phyloP scores from a whole-genome alignment of 305 asterid species.

The Solanum aculeatissimum region DNA sequence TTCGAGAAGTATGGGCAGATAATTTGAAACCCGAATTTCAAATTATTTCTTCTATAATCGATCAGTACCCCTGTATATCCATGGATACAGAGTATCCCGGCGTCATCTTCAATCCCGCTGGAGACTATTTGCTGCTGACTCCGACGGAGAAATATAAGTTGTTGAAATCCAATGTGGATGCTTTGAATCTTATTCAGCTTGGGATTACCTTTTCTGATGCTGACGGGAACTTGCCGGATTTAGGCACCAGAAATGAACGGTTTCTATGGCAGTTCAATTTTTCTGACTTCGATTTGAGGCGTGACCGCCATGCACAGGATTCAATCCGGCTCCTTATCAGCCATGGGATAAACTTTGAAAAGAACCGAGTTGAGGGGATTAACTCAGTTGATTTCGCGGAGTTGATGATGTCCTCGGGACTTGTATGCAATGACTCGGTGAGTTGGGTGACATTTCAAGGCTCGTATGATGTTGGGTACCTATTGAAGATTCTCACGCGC shows the following conservation, averaged over 20 bases:
- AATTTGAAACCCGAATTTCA: conserved; percentile 37
- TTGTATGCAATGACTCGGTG: conserved; percentile 33
- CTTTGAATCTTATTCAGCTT: conserved; percentile 29
- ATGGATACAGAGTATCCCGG: conserved; percentile 92
- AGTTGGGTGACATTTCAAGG: conserved; percentile 62
- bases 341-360: conserved; percentile 38
- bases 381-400: conserved; percentile 31
- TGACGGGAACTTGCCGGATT: conserved; percentile 33
- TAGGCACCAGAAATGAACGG: neutral
- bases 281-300: conserved; percentile 36
- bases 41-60: conserved; percentile 31
- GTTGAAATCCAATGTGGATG: conserved; percentile 41
- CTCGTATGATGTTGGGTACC: conserved; percentile 48
- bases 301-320: conserved; percentile 30
- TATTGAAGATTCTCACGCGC: conserved; percentile 37
- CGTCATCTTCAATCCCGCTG: conserved; percentile 1
- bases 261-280: conserved; percentile 42
- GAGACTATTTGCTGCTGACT: neutral
- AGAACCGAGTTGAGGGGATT: conserved; percentile 20
- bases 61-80: conserved; percentile 39
- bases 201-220: conserved; percentile 48
- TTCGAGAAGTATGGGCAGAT: conserved; percentile 52
- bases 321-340: conserved; percentile 26
- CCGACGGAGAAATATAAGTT: conserved; percentile 23
- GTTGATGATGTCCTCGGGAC: conserved; percentile 36